Conservation (phyloP, 2,329 filamentous ascomycete species). For the Clathrospora elynae region DNA sequence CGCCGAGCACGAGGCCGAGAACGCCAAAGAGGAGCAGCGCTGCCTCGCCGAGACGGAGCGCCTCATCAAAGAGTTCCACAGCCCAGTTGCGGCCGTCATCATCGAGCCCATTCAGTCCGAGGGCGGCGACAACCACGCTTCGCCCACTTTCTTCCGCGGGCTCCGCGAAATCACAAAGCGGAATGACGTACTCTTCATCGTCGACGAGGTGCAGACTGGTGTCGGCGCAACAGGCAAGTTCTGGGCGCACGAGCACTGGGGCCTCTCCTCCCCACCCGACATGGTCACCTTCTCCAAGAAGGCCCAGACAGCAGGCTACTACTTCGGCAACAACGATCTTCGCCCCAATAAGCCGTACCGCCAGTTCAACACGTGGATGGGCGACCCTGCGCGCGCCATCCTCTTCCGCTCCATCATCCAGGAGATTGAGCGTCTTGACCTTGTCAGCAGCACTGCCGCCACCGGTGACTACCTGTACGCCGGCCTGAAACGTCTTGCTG, state of each 20-base stretch:
- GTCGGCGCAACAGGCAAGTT: conserved; percentile 92
- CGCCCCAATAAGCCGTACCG: conserved; percentile 91
- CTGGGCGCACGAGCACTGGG: conserved; percentile 97
- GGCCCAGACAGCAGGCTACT: conserved; percentile 91
- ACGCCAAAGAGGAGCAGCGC: conserved; percentile 78
- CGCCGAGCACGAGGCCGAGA: conserved; percentile 77
- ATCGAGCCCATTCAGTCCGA: conserved; percentile 93
- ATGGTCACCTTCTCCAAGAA: conserved; percentile 97
- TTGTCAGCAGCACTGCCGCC: conserved; percentile 78
- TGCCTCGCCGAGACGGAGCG: conserved; percentile 83
- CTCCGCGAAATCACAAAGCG: conserved; percentile 79
- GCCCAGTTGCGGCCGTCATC: conserved; percentile 79
- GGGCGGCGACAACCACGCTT: conserved; percentile 93
- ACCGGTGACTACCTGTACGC: conserved; percentile 79
- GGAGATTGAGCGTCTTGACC: conserved; percentile 74
- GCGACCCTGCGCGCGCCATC: conserved; percentile 81
- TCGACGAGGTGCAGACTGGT: conserved; percentile 93
- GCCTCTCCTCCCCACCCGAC: conserved; percentile 77
- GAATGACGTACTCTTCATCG: conserved; percentile 81
- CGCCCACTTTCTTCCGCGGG: conserved; percentile 82
- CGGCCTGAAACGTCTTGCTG: conserved; percentile 69
- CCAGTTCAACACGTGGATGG: conserved; percentile 98
- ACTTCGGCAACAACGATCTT: conserved; percentile 79
- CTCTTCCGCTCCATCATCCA: conserved; percentile 85
- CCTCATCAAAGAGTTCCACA: conserved; percentile 77